Conservation (phyloP, 257 asterid species). For the Paulownia fortunei region DNA sequence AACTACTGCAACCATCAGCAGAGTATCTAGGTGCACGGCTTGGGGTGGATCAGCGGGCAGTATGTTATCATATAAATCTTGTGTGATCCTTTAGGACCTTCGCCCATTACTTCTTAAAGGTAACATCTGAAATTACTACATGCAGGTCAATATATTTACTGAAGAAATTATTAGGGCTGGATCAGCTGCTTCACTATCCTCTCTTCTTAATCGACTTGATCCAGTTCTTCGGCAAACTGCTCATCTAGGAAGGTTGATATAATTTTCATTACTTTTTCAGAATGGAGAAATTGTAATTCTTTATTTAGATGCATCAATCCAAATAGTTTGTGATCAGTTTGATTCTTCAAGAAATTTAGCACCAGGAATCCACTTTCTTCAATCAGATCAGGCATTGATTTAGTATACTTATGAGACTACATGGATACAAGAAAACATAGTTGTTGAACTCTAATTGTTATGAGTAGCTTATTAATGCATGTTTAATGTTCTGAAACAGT, state of each 20-base stretch:
- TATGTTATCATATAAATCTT: constrained; percentile 45
- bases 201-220: constrained; percentile 94
- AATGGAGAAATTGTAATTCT: background rate
- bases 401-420: constrained; percentile 2
- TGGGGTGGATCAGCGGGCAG: constrained; percentile 90
- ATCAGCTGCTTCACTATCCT: constrained; percentile 95
- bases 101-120: constrained; percentile 23
- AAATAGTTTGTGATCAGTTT: constrained; percentile 3
- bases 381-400: background rate
- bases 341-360: constrained; percentile 15
- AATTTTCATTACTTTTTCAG: background rate
- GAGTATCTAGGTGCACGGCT: constrained; percentile 93
- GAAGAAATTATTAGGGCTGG: constrained; percentile 98
- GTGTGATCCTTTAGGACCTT: constrained; percentile 18
- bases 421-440: background rate
- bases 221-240: constrained; percentile 96
- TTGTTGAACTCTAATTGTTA: constrained; percentile 24
- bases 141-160: constrained; percentile 91
- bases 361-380: constrained; percentile 10
- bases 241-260: constrained; percentile 83
- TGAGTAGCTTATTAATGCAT: constrained; percentile 26
- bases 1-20: constrained; percentile 94
- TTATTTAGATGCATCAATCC: constrained; percentile 21
- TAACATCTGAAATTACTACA: constrained; percentile 27
- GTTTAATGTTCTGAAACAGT: constrained; percentile 53